Evolutionary conservation across 75 land plant species (phyloP).

Genomic region (Picea sitchensis): DNA sequence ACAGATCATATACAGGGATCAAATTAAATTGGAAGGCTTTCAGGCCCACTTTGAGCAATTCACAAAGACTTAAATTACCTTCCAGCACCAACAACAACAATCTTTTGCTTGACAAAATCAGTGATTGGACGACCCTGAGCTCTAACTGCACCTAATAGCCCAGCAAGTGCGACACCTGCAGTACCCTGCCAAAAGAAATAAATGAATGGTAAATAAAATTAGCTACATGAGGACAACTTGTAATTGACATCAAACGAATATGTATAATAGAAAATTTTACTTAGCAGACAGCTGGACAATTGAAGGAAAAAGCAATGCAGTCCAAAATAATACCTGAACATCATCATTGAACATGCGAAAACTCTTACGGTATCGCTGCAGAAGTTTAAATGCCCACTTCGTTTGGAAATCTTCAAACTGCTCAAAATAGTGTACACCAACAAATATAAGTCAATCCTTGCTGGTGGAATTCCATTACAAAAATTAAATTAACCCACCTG

Average conservation of each 20-base stretch:
- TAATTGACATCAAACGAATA: not conserved
- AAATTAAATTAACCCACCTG: slow-evolving; percentile 43
- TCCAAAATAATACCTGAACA: slow-evolving; percentile 57
- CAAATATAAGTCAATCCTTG: not conserved
- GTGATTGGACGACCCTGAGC: slow-evolving; percentile 77
- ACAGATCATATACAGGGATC: not conserved
- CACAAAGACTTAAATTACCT: slow-evolving; percentile 41
- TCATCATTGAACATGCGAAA: no score
- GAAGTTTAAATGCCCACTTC: no score
- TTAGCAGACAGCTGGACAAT: not conserved
- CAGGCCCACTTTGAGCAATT: not conserved
- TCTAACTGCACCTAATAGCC: no score
- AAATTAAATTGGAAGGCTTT: not conserved
- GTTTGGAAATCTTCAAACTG: slow-evolving; percentile 98
- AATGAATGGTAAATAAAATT: not conserved
- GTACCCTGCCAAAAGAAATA: slow-evolving; percentile 62
- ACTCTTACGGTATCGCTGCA: no score
- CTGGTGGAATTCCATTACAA: not conserved
- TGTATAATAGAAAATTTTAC: not conserved
- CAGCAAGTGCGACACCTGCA: slow-evolving; percentile 96
- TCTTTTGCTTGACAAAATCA: no score
- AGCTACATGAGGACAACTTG: no score
- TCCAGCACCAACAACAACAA: slow-evolving; percentile 94
- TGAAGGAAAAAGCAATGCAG: not conserved
- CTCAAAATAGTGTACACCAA: not conserved